Percentiles rank a stretch among this genome's conserved stretches.
Evolutionary conservation across 768 basidiomycete genomes (phyloP).

Genomic region (Tricholoma furcatifolium): DNA sequence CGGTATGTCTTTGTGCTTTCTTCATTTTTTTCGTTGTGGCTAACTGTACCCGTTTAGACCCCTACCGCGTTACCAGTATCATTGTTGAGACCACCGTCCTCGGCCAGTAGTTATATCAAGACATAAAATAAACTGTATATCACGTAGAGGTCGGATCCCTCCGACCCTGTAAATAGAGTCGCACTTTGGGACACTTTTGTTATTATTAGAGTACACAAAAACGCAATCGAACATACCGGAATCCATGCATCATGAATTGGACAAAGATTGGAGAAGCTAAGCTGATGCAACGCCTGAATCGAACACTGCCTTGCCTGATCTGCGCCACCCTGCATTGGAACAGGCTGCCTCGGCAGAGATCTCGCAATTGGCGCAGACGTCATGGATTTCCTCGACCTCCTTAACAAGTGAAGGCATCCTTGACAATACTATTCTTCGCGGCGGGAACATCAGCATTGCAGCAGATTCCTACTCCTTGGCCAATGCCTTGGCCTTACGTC

Average conservation of each 20-base stretch:
- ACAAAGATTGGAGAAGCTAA: too few relatives aligned
- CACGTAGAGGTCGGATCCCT: background rate
- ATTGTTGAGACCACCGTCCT: constrained; percentile 86
- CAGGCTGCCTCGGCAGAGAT: too few relatives aligned
- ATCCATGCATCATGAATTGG: background rate
- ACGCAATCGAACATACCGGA: background rate
- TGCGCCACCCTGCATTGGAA: too few relatives aligned
- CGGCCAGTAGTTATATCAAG: constrained; percentile 42
- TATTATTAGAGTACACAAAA: background rate
- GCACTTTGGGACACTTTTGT: constrained; percentile 13
- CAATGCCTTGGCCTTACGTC: too few relatives aligned
- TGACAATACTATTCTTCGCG: too few relatives aligned
- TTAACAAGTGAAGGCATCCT: too few relatives aligned
- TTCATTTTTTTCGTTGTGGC: constrained; percentile 3
- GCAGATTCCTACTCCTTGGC: too few relatives aligned
- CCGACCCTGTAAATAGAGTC: constrained; percentile 5
- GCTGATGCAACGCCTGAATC: too few relatives aligned
- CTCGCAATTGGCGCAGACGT: too few relatives aligned
- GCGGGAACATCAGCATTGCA: too few relatives aligned
- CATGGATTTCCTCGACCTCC: too few relatives aligned
- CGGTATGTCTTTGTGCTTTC: constrained; percentile 46
- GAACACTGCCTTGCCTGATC: too few relatives aligned
- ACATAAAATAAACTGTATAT: constrained; percentile 10
- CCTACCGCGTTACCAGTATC: constrained; percentile 91
- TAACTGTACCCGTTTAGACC: constrained; percentile 51